Base-by-base conservation (phyloP, 177 flowering plant species). In the Vitis hybrid region DNA sequence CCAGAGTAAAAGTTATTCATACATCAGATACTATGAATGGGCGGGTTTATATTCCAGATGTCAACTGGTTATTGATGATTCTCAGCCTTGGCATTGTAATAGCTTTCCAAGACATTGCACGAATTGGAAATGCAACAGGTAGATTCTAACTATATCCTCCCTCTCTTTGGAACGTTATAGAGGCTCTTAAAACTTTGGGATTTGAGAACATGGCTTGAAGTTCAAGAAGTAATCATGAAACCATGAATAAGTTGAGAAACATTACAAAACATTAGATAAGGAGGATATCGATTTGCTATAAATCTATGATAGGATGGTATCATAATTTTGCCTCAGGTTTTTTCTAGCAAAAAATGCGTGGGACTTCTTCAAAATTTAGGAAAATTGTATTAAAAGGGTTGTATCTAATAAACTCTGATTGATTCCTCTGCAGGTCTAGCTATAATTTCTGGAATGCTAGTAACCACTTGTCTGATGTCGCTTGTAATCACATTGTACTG, bases 11-110 rank as follows among this genome's bases (percentile, higher is more conserved):
- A 76, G 84, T 85, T 62, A 57, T 85, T 19, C 89, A 82, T 66
- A 82, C 87, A 19, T 85, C 89, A 22, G 72, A 84, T 60, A 79
- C 75, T 76, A 81, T 77, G 60, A 74, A 81, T 52, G 87, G 89
- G 12, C 90, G 80, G 67, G 78, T 85, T 67, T 87, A 87, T 67
- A 84, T 87, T 58, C 90, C 89, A 18, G 89, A 84, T 66, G 66
- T 84, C 72, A 87, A 85, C 77, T 83, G 87, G 90, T 31, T 87
- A 16, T 56, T 87, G 63, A 83, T 87, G 89, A 31, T 80, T 51
- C 78, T 84, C 48, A 80, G 81, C 76, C 78, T 87, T 15, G n/a
- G 77, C 4, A 70, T 77, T 33, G 80, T 79, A n/a, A 74, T 85
- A 62, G 82, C 79, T 71, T 84, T 84, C 60, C 80, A 70, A 56